Percentiles rank a stretch among this genome's conserved stretches.
These are phyloP conservation scores for Fusarium sp. DNA, from an alignment of 2,329 filamentous ascomycete genomes.

Conservation along the genomic window DNA sequence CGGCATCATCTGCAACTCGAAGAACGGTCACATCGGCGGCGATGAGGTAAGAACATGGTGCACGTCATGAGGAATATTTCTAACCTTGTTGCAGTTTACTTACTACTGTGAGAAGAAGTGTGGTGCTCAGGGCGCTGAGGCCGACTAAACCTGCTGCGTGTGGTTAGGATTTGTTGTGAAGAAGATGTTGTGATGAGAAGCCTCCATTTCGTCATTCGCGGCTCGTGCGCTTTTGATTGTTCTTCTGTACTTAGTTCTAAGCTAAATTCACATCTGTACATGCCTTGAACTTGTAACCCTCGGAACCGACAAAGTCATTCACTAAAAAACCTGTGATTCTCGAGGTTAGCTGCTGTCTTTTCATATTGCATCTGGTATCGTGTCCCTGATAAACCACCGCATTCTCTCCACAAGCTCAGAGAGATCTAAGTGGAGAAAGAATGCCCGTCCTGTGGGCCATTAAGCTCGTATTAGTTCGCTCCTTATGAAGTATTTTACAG, in stretches of 20 bases:
- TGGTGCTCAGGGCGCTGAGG: not conserved
- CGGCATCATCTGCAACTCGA: not conserved
- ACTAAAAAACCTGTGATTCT: not conserved
- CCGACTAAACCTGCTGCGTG: not conserved
- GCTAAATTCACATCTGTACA: not conserved
- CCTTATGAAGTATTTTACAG: not conserved
- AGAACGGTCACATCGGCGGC: not conserved
- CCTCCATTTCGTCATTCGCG: not conserved
- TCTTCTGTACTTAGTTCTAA: not conserved
- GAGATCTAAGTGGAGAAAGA: not conserved
- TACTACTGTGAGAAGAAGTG: slow-evolving; percentile 7
- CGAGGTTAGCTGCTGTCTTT: not conserved
- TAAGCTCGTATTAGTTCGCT: not conserved
- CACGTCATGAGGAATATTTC: not conserved
- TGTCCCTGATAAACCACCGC: not conserved
- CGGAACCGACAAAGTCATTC: not conserved
- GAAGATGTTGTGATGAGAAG: not conserved
- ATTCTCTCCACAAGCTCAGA: too few species aligned
- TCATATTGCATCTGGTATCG: not conserved
- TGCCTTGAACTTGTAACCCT: not conserved
- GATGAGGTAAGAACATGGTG: not conserved
- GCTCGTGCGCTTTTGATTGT: not conserved
- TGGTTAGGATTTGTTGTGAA: not conserved
- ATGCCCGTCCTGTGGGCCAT: not conserved
- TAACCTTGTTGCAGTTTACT: not conserved